Evolutionary conservation across 2,329 filamentous ascomycete species (phyloP).

Genomic region (Arthrobotrys sinensis): DNA sequence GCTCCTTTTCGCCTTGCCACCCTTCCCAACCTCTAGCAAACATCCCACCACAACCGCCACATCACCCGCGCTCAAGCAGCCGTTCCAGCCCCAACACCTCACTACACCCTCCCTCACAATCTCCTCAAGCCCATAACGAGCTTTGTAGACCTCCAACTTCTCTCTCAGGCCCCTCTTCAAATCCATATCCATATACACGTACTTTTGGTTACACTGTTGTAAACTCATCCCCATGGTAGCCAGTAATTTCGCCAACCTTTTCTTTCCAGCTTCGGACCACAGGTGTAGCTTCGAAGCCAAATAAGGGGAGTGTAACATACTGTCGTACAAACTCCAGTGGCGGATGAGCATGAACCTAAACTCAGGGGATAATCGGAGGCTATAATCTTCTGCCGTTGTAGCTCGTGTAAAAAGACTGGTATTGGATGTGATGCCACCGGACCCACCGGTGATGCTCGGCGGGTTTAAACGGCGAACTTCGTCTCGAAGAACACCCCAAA

Average conservation of each 20-base stretch:
- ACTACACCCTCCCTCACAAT: conserved; percentile 95
- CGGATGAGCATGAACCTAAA: conserved; percentile 92
- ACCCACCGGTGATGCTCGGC: conserved; percentile 66
- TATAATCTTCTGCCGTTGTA: conserved; percentile 85
- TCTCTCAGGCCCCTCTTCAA: conserved; percentile 88
- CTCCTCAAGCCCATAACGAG: conserved; percentile 92
- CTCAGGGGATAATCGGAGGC: conserved; percentile 92
- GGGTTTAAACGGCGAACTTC: conserved; percentile 96
- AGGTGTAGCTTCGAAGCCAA: conserved; percentile 91
- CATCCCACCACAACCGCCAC: conserved; percentile 93
- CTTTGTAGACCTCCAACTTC: conserved; percentile 90
- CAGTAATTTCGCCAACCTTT: conserved; percentile 90
- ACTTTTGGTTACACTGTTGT: conserved; percentile 93
- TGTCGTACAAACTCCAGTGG: conserved; percentile 98
- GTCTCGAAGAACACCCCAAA: conserved; percentile 88
- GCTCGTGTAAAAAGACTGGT: conserved; percentile 77
- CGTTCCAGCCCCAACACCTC: conserved; percentile 96
- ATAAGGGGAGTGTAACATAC: conserved; percentile 97
- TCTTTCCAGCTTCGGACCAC: conserved; percentile 91
- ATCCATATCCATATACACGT: conserved; percentile 98
- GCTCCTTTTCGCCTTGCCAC: conserved; percentile 64
- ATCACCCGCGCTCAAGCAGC: conserved; percentile 91
- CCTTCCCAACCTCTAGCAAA: conserved; percentile 89
- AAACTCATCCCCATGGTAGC: conserved; percentile 98
- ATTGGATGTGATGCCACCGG: conserved; percentile 69